Base-by-base conservation (phyloP, 2,329 filamentous ascomycete genomes). In the Bertia moriformis region DNA sequence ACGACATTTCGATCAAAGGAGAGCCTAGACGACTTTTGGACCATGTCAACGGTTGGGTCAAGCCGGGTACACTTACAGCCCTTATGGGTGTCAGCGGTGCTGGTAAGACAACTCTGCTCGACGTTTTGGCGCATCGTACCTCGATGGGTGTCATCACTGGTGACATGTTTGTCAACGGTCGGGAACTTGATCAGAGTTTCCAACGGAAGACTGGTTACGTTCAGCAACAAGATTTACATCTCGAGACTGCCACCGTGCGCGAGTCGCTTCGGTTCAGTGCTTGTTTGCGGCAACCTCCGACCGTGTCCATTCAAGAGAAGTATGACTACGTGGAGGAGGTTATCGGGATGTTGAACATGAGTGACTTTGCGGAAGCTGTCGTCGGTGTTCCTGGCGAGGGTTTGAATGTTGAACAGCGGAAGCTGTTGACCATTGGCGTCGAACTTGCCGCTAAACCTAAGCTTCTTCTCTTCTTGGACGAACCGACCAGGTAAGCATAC, bases 191-290 rank as follows among this genome's bases (percentile, higher is more conserved):
- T 44, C 56, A 58, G 4, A 70, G 66, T 37, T 81, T 81, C 45
- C 74, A 78, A 42, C 63, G 77, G 4, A 75, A 76, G 50, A 78
- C 73, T 0, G 77, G 77, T 0, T 81, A 81, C 46, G 75, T 78
- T 0, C 75, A 81, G 46, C 76, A 81, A 42, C 73, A 81, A 52
- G 75, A 83, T 55, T 54, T 76, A 0, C 71, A 75, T 43, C 54
- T 73, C 4, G 57, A 63, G 30, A 74, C 68, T 0, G 55, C 70
- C 2, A 75, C 72, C 0, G 68, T 75, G 4, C 62, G 67, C 2
- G 70, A 74, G 45, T 66, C 62, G 33, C 54, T 75, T 3, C 58
- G 59, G 0, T 75, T 75, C 54, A 70, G 65, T 22, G 71, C 71
- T n/a, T 55, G 70, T 50, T 61, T 76, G 2, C 63, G 71, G 5